Base-by-base conservation (phyloP, 257 asterid genomes). In the Solanum etuberosum region DNA sequence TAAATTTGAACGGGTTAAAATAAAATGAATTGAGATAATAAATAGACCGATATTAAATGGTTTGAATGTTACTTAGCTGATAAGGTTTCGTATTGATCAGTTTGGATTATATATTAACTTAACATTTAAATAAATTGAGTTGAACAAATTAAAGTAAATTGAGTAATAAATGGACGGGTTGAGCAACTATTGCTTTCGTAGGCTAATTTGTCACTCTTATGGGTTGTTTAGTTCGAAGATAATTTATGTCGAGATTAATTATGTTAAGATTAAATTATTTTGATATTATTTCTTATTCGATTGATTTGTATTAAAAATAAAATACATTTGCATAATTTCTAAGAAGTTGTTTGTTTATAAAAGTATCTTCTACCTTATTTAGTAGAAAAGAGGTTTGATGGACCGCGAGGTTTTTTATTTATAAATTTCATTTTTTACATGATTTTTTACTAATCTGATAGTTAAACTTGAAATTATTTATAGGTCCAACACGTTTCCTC, bases 1-100 rank as follows among this genome's bases (percentile, higher is more conserved):
- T n/a, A 23, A 61, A 63, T 63, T 63, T 63, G 0, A n/a, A 9
- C 1, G 7, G 71, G 1, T 63, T 5, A 11, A 63, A n/a, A 63
- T n/a, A 16, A 23, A 23, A 63, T 65, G 9, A 4, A 61, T 61
- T 61, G 7, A n/a, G 8, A 10, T 61, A 10, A 5, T 63, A 63
- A 63, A 25, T 25, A 25, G 2, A 4, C 1, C 2, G 4, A 4
- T 4, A 1, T 25, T 12, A 25, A 12, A 5, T 2, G 3, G 1
- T 63, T 25, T 3, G 0, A 63, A 63, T 65, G 9, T 12, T 65
- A 65, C 3, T 12, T 25, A 5, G 2, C 8, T 27, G 31, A 63
- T n/a, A 1, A 63, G 7, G 13, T 61, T 23, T 61, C 6, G 1
- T n/a, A 4, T 63, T 25, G 9, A n/a, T 63, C 4, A 25, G 5